phyloP scores from a whole-genome alignment of 192 early-diverging fungal species.

The Thamnidium elegans region DNA sequence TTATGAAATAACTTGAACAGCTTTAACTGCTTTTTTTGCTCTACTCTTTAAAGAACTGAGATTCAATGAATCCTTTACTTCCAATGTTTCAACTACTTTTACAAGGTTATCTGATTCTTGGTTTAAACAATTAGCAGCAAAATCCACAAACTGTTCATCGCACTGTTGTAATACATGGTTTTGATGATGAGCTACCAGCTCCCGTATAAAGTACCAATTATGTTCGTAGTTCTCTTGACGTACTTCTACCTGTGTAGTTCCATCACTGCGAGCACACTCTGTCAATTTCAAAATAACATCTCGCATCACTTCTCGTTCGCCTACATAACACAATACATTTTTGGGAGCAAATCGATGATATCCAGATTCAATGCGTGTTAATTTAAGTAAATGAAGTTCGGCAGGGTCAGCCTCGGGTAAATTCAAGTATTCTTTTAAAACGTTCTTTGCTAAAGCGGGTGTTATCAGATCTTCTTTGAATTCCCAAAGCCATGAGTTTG shows the following conservation, averaged over 20 bases:
- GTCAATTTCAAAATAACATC: slow-evolving; percentile 22
- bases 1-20: no score
- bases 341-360: slow-evolving; percentile 19
- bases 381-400: slow-evolving; percentile 4
- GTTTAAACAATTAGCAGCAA: not conserved
- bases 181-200: not conserved
- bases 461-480: slow-evolving; percentile 21
- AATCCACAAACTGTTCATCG: not conserved
- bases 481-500: slow-evolving; percentile 15
- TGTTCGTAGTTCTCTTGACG: slow-evolving; percentile 5
- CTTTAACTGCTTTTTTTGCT: no score
- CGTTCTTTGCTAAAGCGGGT: slow-evolving; percentile 6
- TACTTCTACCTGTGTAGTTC: not conserved
- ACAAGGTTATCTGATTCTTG: not conserved
- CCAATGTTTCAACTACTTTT: no score
- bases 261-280: not conserved
- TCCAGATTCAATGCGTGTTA: not conserved
- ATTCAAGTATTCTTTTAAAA: slow-evolving; percentile 23
- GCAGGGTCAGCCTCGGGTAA: slow-evolving; percentile 1
- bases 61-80: no score
- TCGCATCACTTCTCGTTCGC: slow-evolving; percentile 22
- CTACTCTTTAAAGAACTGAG: no score
- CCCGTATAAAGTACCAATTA: slow-evolving; percentile 17
- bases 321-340: slow-evolving; percentile 13
- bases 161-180: not conserved